Conservation (phyloP, 495 filamentous ascomycete genomes). For the Pseudoneurospora amorphoporcata region DNA sequence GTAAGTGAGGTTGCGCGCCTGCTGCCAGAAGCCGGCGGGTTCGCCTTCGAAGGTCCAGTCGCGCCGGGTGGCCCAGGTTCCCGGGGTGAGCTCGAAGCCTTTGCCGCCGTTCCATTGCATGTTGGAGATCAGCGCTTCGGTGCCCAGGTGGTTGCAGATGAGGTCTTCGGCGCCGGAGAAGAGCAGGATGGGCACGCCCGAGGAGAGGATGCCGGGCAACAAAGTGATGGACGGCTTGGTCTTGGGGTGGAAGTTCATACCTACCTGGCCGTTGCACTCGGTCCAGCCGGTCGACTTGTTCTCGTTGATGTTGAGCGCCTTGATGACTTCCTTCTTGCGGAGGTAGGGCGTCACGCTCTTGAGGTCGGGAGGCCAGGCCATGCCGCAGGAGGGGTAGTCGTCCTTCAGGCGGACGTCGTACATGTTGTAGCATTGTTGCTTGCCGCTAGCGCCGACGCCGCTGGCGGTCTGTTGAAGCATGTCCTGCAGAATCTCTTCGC, state of each 20-base stretch:
- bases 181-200: slow-evolving; percentile 61
- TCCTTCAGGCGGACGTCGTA: slow-evolving; percentile 86
- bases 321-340: slow-evolving; percentile 63
- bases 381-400: slow-evolving; percentile 65
- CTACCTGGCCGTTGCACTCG: slow-evolving; percentile 80
- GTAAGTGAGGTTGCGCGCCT: slow-evolving; percentile 91
- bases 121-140: slow-evolving; percentile 81
- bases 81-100: slow-evolving; percentile 82
- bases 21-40: slow-evolving; percentile 82
- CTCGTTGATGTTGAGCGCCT: slow-evolving; percentile 71
- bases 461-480: slow-evolving; percentile 50
- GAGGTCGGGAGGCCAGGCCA: slow-evolving; percentile 93
- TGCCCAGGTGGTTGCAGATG: slow-evolving; percentile 96
- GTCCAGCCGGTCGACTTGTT: slow-evolving; percentile 79
- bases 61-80: slow-evolving; percentile 80
- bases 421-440: slow-evolving; percentile 69
- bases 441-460: slow-evolving; percentile 34
- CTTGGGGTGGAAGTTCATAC: slow-evolving; percentile 55
- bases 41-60: slow-evolving; percentile 95
- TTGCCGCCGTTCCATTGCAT: slow-evolving; percentile 85
- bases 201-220: slow-evolving; percentile 63
- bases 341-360: slow-evolving; percentile 69
- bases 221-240: slow-evolving; percentile 63
- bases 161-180: slow-evolving; percentile 92
- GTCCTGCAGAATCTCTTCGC: slow-evolving; percentile 62